phyloP scores from a whole-genome alignment of 2,329 filamentous ascomycete species.

The Fusarium globosum region DNA sequence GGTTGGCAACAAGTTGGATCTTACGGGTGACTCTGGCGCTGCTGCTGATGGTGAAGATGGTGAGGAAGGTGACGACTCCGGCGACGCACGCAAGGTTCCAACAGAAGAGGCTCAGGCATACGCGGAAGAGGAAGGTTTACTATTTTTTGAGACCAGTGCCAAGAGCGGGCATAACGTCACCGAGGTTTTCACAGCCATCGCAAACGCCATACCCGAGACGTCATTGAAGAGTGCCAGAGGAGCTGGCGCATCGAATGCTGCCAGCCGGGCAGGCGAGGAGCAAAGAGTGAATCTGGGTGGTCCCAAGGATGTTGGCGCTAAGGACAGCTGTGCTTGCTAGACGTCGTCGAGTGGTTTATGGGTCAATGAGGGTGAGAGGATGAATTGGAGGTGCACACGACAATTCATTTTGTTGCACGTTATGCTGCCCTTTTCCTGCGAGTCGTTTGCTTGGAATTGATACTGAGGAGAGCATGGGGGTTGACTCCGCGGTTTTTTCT shows the following conservation, averaged over 20 bases:
- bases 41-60: conserved; percentile 58
- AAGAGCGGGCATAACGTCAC: conserved; percentile 96
- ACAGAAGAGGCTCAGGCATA: conserved; percentile 93
- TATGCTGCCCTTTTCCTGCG: conserved; percentile 44
- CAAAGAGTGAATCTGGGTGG: conserved; percentile 86
- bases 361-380: conserved; percentile 22
- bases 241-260: conserved; percentile 70
- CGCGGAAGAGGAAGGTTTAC: conserved; percentile 90
- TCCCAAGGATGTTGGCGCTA: conserved; percentile 77
- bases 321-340: conserved; percentile 92
- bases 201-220: conserved; percentile 97
- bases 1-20: conserved; percentile 95
- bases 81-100: conserved; percentile 86
- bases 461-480: conserved; percentile 45
- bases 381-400: conserved; percentile 24
- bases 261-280: conserved; percentile 72
- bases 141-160: conserved; percentile 98
- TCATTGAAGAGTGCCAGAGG: conserved; percentile 90
- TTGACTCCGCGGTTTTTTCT: conserved; percentile 39
- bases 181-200: conserved; percentile 97
- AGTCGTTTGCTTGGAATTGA: conserved; percentile 44
- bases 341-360: neutral
- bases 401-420: conserved; percentile 42
- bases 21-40: conserved; percentile 72
- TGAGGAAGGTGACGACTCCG: conserved; percentile 70